Conservation (phyloP, 106 monocot species). For the Dioscorea zingiberensis region DNA sequence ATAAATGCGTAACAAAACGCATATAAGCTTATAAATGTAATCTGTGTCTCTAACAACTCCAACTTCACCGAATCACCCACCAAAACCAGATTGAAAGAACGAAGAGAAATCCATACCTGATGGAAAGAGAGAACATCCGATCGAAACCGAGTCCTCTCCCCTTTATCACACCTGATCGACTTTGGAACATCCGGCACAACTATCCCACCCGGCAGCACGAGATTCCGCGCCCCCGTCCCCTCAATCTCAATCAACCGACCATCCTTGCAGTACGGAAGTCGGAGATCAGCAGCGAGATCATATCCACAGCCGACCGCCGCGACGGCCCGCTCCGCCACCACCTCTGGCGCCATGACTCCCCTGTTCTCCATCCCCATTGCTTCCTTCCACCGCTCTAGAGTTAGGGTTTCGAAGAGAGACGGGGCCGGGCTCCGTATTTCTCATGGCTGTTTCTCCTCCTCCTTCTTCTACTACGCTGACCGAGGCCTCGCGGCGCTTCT, state of each 20-base stretch:
- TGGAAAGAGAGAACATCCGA: slow-evolving; percentile 67
- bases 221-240: slow-evolving; percentile 17
- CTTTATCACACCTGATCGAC: slow-evolving; percentile 62
- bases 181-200: slow-evolving; percentile 34
- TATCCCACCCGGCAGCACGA: slow-evolving; percentile 59
- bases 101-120: slow-evolving; percentile 35
- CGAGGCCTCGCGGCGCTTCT: too few species aligned
- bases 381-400: too few species aligned
- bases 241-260: slow-evolving; percentile 50
- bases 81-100: not conserved
- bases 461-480: too few species aligned
- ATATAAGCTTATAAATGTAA: too few species aligned
- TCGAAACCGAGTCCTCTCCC: slow-evolving; percentile 65
- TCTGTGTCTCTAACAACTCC: too few species aligned
- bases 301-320: slow-evolving; percentile 66
- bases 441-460: too few species aligned
- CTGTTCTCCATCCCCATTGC: not conserved
- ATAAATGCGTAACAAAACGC: too few species aligned
- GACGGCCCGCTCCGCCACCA: slow-evolving; percentile 52
- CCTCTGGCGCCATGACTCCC: slow-evolving; percentile 23
- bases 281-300: slow-evolving; percentile 56
- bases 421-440: too few species aligned
- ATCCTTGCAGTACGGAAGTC: slow-evolving; percentile 27
- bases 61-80: too few species aligned
- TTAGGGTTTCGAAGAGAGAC: too few species aligned